Evolutionary conservation across 148 eudicot species (phyloP).

Genomic region (Fagopyrum tataricum): DNA sequence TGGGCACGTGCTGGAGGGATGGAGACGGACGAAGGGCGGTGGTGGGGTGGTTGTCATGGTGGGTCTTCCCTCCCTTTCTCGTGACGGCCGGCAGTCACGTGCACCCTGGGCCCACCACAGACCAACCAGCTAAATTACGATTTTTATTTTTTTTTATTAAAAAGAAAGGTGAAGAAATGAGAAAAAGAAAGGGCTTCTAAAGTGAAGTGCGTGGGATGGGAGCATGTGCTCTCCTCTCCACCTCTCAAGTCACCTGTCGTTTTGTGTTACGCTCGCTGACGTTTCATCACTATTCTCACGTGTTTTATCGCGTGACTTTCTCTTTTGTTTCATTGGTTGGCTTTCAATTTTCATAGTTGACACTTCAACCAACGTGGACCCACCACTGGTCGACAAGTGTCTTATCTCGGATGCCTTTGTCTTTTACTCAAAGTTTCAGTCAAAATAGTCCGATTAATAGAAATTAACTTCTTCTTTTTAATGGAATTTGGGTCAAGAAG

Average conservation of each 20-base stretch:
- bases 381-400: not conserved
- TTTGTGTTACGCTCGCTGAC: constrained; percentile 1
- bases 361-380: not conserved
- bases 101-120: constrained; percentile 7
- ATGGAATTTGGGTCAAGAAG: too few species aligned
- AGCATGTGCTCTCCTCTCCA: not conserved
- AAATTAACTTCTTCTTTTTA: too few species aligned
- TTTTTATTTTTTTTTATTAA: not conserved
- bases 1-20: constrained; percentile 11
- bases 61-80: constrained; percentile 11
- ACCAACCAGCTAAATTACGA: constrained; percentile 8
- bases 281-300: constrained; percentile 2
- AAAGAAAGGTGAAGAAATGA: not conserved
- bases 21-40: not conserved
- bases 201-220: not conserved
- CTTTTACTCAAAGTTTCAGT: too few species aligned
- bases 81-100: constrained; percentile 14
- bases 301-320: constrained; percentile 7
- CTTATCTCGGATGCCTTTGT: not conserved
- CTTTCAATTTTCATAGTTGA: not conserved
- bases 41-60: constrained; percentile 14
- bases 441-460: too few species aligned
- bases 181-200: not conserved
- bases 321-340: not conserved
- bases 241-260: not conserved